A percentile compares a stretch with the other conserved stretches of the same genome.
phyloP scores from a whole-genome alignment of 129 eudicot genomes.

The Lactuca saligna region DNA sequence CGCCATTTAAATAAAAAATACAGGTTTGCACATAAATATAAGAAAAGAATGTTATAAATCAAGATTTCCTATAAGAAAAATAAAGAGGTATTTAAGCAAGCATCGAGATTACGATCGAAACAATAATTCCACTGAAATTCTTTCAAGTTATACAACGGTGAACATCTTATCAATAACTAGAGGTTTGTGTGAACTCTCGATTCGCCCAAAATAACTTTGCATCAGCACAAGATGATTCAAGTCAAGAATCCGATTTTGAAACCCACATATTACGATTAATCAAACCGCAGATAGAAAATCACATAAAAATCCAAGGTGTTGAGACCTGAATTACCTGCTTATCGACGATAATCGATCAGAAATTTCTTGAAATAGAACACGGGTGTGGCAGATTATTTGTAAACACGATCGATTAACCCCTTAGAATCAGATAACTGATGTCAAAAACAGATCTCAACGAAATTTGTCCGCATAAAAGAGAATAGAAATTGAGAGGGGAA shows the following conservation, averaged over 20 bases:
- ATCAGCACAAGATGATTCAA: background rate
- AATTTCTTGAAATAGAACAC: conserved; percentile 12
- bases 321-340: conserved; percentile 23
- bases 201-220: background rate
- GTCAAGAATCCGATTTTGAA: background rate
- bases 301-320: background rate
- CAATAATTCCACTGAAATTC: background rate
- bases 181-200: background rate
- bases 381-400: conserved; percentile 32
- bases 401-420: conserved; percentile 26
- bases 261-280: background rate
- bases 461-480: conserved; percentile 1
- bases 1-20: background rate
- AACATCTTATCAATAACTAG: background rate
- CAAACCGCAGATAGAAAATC: background rate
- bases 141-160: background rate
- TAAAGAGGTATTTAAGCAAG: background rate
- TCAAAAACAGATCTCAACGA: conserved; percentile 1
- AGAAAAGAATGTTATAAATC: background rate
- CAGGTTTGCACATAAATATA: background rate
- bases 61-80: background rate
- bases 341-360: conserved; percentile 1
- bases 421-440: background rate
- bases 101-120: background rate
- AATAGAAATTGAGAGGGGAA: background rate